Conservation (phyloP, 768 basidiomycete genomes). For the Termitomyces sp. region DNA sequence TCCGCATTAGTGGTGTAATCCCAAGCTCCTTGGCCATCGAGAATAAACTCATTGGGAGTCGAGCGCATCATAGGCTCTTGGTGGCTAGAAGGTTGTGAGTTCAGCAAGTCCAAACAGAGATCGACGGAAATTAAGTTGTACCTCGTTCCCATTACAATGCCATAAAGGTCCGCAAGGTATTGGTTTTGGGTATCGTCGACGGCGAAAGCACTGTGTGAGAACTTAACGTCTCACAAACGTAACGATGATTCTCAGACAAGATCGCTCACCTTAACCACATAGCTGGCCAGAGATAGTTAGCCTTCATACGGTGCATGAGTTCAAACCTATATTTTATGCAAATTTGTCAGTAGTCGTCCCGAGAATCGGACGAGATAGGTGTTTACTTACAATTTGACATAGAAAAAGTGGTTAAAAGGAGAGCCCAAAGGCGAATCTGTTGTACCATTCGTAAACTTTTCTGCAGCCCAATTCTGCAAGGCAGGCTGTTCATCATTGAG, state of each 20-base stretch:
- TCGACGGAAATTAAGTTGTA: conserved; percentile 7
- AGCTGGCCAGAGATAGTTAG: conserved; percentile 68
- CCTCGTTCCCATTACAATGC: conserved; percentile 70
- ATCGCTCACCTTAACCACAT: conserved; percentile 35
- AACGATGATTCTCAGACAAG: neutral
- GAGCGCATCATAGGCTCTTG: conserved; percentile 76
- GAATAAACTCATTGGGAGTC: conserved; percentile 58
- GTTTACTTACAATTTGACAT: conserved; percentile 41
- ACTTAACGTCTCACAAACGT: neutral
- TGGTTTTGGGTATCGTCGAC: conserved; percentile 60
- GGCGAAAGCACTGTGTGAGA: conserved; percentile 37
- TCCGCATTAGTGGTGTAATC: conserved; percentile 52
- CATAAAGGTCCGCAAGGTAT: conserved; percentile 55
- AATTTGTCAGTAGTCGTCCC: neutral
- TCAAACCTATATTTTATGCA: conserved; percentile 43
- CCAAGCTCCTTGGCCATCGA: conserved; percentile 55
- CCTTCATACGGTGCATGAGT: conserved; percentile 58
- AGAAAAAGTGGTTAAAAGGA: conserved; percentile 61
- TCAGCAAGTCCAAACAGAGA: neutral
- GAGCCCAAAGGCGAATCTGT: conserved; percentile 41
- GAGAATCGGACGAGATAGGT: too few species aligned
- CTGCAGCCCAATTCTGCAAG: conserved; percentile 64
- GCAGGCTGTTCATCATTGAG: conserved; percentile 76
- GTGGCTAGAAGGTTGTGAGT: conserved; percentile 31
- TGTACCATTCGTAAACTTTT: conserved; percentile 62